A percentile compares a stretch with the other conserved stretches of the same genome.
These are phyloP conservation scores for Phaeomoniella chlamydospora DNA, from an alignment of 2,329 filamentous ascomycete species.

Conservation along the genomic window DNA sequence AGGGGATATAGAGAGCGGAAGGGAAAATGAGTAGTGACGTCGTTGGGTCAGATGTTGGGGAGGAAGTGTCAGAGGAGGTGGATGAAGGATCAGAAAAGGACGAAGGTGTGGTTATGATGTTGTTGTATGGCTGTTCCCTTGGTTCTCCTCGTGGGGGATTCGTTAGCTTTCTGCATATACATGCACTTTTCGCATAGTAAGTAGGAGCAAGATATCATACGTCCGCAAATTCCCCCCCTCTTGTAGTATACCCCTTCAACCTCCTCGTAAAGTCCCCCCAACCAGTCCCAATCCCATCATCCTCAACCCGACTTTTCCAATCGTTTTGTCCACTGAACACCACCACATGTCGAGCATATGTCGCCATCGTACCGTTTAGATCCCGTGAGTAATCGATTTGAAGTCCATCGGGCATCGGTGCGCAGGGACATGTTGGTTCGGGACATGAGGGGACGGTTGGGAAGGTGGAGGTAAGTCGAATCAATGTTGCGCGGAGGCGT, in stretches of 20 bases:
- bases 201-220: slow-evolving; percentile 27
- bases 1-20: slow-evolving; percentile 53
- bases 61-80: slow-evolving; percentile 29
- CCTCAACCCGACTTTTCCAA: slow-evolving; percentile 74
- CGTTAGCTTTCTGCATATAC: too few species aligned
- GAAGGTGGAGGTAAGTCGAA: slow-evolving; percentile 19
- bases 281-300: slow-evolving; percentile 45
- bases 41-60: slow-evolving; percentile 6
- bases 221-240: slow-evolving; percentile 52
- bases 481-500: too few species aligned
- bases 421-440: slow-evolving; percentile 60
- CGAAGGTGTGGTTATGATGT: slow-evolving; percentile 60
- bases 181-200: not conserved
- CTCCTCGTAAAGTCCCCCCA: slow-evolving; percentile 42
- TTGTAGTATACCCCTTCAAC: slow-evolving; percentile 51
- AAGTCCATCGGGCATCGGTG: slow-evolving; percentile 54
- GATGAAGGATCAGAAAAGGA: too few species aligned
- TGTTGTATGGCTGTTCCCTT: slow-evolving; percentile 58
- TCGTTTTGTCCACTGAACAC: slow-evolving; percentile 68
- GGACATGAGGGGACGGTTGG: slow-evolving; percentile 49
- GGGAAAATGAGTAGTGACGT: slow-evolving; percentile 8
- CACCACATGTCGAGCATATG: slow-evolving; percentile 69
- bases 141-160: not conserved
- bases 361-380: slow-evolving; percentile 62
- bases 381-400: slow-evolving; percentile 58